These are phyloP conservation scores for Adansonia rubrostipa DNA, from an alignment of 441 rosid genomes.

Conservation along the genomic window DNA sequence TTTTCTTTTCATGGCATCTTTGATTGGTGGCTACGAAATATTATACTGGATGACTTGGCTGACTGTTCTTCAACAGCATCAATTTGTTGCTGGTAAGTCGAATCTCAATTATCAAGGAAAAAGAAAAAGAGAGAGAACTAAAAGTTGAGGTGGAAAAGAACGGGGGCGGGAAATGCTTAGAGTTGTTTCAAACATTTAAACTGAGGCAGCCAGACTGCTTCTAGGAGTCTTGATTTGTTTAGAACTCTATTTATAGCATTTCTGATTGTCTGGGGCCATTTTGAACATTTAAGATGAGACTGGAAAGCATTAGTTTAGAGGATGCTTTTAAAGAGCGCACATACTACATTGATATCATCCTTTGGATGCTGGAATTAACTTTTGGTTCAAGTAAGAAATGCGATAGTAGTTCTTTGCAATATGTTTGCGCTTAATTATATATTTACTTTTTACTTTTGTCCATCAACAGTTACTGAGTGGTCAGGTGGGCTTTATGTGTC, in stretches of 20 bases:
- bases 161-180: background rate
- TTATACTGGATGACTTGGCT: conserved; percentile 32
- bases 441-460: background rate
- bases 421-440: background rate
- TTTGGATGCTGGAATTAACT: background rate
- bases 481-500: conserved; percentile 92
- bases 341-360: conserved; percentile 11
- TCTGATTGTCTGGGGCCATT: background rate
- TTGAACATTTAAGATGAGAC: background rate
- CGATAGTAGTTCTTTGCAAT: conserved; percentile 13
- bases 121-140: background rate
- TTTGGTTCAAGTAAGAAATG: background rate
- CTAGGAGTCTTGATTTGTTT: background rate
- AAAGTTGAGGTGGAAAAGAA: background rate
- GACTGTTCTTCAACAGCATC: conserved; percentile 69
- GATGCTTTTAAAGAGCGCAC: conserved; percentile 3
- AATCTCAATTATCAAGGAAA: conserved; percentile 21
- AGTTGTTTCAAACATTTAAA: background rate
- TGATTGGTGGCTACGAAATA: conserved; percentile 35
- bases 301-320: conserved; percentile 5
- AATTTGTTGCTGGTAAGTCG: conserved; percentile 93
- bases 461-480: conserved; percentile 86
- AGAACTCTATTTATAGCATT: background rate
- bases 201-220: background rate
- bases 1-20: conserved; percentile 38